A percentile compares a stretch with the other conserved stretches of the same genome.
These are phyloP conservation scores for Cladophialophora psammophila DNA, from an alignment of 2,329 filamentous ascomycete species.

Conservation along the genomic window DNA sequence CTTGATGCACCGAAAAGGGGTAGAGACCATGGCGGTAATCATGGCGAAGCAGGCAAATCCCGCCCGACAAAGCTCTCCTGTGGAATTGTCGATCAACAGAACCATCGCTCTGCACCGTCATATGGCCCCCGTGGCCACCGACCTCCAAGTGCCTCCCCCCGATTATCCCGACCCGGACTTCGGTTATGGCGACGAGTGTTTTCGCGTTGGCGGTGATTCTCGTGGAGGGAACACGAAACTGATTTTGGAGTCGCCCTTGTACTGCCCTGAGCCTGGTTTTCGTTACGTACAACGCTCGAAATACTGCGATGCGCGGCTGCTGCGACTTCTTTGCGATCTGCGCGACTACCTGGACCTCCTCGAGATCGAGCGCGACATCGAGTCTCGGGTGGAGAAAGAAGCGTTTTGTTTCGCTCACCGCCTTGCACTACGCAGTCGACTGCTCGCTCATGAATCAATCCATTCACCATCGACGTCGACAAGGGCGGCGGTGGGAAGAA, in stretches of 20 bases:
- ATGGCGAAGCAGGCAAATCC: background rate
- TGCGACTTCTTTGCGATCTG: background rate
- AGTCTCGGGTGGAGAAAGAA: background rate
- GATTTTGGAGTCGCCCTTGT: background rate
- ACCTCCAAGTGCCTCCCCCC: background rate
- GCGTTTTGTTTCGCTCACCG: background rate
- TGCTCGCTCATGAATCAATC: background rate
- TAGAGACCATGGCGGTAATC: background rate
- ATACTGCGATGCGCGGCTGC: background rate
- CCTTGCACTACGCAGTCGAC: background rate
- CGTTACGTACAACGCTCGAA: slow-evolving; percentile 3
- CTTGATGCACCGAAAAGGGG: background rate
- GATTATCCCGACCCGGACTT: background rate
- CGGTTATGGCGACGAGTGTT: background rate
- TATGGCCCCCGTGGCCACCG: background rate
- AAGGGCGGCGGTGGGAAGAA: background rate
- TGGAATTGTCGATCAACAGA: background rate
- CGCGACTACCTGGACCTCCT: background rate
- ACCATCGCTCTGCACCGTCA: background rate
- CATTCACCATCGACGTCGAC: background rate
- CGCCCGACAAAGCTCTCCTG: background rate
- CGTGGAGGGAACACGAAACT: background rate
- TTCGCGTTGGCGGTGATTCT: background rate
- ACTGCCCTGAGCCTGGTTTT: background rate
- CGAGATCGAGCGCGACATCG: slow-evolving; percentile 1